Percentiles rank a stretch among this genome's conserved stretches.
Conservation (phyloP, 1,139 yeast genomes). For the Martiniozyma asiatica region DNA sequence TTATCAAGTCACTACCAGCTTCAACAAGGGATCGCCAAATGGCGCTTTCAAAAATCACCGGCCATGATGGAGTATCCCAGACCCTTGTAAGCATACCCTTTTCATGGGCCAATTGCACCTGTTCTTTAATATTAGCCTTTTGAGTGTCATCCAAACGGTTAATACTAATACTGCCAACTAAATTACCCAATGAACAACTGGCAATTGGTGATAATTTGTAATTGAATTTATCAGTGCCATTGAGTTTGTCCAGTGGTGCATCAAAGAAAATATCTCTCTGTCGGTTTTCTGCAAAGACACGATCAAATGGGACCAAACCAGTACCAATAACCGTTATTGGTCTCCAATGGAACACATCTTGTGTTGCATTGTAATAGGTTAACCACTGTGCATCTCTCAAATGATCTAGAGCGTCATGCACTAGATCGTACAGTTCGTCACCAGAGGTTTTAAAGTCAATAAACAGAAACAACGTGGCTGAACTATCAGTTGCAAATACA, state of each 20-base stretch:
- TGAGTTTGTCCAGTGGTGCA: slow-evolving; percentile 20
- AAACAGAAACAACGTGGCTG: slow-evolving; percentile 30
- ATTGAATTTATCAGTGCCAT: slow-evolving; percentile 9
- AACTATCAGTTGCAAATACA: slow-evolving; percentile 31
- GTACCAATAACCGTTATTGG: slow-evolving; percentile 35
- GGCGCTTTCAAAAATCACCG: slow-evolving; percentile 23
- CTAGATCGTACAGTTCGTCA: slow-evolving; percentile 22
- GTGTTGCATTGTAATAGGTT: slow-evolving; percentile 22
- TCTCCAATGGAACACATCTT: slow-evolving; percentile 22
- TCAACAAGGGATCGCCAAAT: slow-evolving; percentile 30
- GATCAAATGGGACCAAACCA: slow-evolving; percentile 28
- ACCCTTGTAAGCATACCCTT: slow-evolving; percentile 29
- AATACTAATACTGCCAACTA: slow-evolving; percentile 13
- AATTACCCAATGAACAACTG: slow-evolving; percentile 15
- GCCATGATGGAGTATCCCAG: slow-evolving; percentile 45
- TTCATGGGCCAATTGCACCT: slow-evolving; percentile 26
- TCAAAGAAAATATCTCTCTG: slow-evolving; percentile 26
- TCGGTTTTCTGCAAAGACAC: slow-evolving; percentile 14
- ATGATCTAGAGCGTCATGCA: slow-evolving; percentile 25
- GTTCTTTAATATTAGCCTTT: slow-evolving; percentile 15
- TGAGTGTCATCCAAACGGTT: slow-evolving; percentile 22
- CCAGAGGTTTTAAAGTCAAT: slow-evolving; percentile 38
- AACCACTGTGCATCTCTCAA: slow-evolving; percentile 28
- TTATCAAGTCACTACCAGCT: slow-evolving; percentile 30
- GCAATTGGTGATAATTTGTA: slow-evolving; percentile 17